A percentile compares a stretch with the other conserved stretches of the same genome.
These are phyloP conservation scores for Debaryomyces sp. DNA, from an alignment of 1,139 yeast genomes.

Conservation along the genomic window DNA sequence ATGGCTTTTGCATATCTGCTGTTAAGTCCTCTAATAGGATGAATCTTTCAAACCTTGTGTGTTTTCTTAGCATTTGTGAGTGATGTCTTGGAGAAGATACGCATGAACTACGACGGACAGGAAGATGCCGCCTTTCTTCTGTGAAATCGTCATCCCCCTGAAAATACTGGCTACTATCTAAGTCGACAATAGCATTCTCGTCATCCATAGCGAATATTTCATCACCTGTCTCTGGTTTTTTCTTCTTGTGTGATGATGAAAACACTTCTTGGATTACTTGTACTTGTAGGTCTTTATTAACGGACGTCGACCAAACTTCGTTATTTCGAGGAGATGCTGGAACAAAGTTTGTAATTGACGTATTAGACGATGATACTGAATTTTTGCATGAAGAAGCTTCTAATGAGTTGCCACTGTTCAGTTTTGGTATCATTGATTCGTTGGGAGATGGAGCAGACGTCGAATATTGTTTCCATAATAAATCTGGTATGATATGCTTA, in stretches of 20 bases:
- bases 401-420: background rate
- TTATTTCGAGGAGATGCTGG: conserved; percentile 5
- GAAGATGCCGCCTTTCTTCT: background rate
- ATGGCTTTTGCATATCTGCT: conserved; percentile 76
- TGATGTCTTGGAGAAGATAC: background rate
- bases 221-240: conserved; percentile 18
- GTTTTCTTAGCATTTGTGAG: conserved; percentile 33
- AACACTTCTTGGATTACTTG: conserved; percentile 45
- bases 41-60: conserved; percentile 71
- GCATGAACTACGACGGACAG: background rate
- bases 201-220: conserved; percentile 42
- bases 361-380: conserved; percentile 6
- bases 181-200: conserved; percentile 13
- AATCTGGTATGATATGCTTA: conserved; percentile 83
- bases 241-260: conserved; percentile 23
- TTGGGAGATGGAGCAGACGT: conserved; percentile 55
- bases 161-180: background rate
- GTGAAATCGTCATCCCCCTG: background rate
- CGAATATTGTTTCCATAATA: conserved; percentile 66
- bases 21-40: conserved; percentile 92
- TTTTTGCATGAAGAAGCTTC: conserved; percentile 1
- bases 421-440: conserved; percentile 11
- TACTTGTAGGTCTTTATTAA: conserved; percentile 43
- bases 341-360: conserved; percentile 2
- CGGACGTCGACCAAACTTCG: conserved; percentile 33